These are phyloP conservation scores for Trichoderma atrobrunneum DNA, from an alignment of 2,329 filamentous ascomycete genomes.

Conservation along the genomic window DNA sequence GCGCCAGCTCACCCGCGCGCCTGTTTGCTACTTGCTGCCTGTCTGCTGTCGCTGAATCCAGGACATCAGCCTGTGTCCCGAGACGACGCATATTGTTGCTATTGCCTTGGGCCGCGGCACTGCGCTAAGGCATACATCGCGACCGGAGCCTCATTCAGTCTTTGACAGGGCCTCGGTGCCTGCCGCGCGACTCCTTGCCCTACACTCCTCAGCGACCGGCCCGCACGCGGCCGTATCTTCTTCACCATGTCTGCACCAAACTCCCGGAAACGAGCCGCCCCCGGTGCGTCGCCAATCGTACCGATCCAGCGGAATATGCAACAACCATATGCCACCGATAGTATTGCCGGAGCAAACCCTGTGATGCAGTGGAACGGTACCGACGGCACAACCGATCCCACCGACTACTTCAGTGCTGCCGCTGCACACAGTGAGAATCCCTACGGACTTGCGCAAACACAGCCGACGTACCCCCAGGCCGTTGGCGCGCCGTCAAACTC, in stretches of 20 bases:
- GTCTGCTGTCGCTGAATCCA: not conserved
- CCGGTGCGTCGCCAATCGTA: conserved; percentile 64
- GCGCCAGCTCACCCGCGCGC: not conserved
- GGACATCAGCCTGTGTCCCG: not conserved
- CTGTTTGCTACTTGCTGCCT: not conserved
- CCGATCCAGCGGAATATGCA: conserved; percentile 53
- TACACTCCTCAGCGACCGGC: not conserved
- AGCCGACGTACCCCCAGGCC: conserved; percentile 34
- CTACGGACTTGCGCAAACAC: conserved; percentile 39
- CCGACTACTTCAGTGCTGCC: conserved; percentile 37
- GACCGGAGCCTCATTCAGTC: not conserved
- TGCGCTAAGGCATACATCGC: conserved; percentile 3
- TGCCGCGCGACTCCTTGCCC: not conserved
- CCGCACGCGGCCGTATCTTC: not conserved
- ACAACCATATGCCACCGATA: conserved; percentile 43
- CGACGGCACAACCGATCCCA: conserved; percentile 34
- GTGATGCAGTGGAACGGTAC: conserved; percentile 44
- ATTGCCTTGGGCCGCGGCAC: conserved; percentile 10
- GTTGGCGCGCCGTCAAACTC: conserved; percentile 44
- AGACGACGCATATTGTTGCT: not conserved
- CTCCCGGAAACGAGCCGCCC: conserved; percentile 69
- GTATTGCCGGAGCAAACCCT: conserved; percentile 46
- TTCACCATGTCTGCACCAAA: conserved; percentile 48
- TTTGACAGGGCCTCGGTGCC: not conserved
- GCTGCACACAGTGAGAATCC: conserved; percentile 34